Evolutionary conservation across 495 filamentous ascomycete species (phyloP), one percentile per base, ranked within the genome.

Genomic region (Daldinia decipiens): DNA sequence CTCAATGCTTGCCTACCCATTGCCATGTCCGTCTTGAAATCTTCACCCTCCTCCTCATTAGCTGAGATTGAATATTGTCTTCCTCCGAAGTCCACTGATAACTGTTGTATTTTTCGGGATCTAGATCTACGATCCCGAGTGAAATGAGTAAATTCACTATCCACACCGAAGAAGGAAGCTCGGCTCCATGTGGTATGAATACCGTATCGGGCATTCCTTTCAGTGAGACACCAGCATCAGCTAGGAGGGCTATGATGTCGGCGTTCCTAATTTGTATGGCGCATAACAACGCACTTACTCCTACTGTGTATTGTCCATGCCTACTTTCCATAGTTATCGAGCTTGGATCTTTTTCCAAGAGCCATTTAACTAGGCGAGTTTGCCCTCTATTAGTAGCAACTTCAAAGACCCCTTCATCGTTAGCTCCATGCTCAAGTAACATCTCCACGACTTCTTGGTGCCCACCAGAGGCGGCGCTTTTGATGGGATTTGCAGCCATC

Each of bases 361-460:
- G 13, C 59, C 45, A 27, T 27, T 52, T 19, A 12, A 29, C 27
- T 62, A 53, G 19, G n/a, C 24, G 59, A 9, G 13, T 5, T 15
- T 62, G 43, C 9, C 59, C 45, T 26, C 1, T 6, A 3, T 39
- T 1, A 2, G 39, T n/a, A 13, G 59, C 59, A 26, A 2, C 12
- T 29, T n/a, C 12, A 0, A 52, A 11, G 17, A 31, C 2, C 9
- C 4, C 11, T 2, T 5, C 17, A 40, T 43, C 15, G 27, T 0
- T 24, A 31, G 12, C 53, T 9, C 53, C n/a, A 57, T 13, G 32
- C 3, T 36, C 54, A 12, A 57, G 34, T 39, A 57, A 31, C 11
- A 57, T 8, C 13, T 57, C 54, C 4, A 57, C 17, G 9, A 26
- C 32, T 57, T 57, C 54, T 57, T 57, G 8, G 4, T 57, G 54